phyloP scores from a whole-genome alignment of 2,329 filamentous ascomycete species.

The Cytospora piceae region DNA sequence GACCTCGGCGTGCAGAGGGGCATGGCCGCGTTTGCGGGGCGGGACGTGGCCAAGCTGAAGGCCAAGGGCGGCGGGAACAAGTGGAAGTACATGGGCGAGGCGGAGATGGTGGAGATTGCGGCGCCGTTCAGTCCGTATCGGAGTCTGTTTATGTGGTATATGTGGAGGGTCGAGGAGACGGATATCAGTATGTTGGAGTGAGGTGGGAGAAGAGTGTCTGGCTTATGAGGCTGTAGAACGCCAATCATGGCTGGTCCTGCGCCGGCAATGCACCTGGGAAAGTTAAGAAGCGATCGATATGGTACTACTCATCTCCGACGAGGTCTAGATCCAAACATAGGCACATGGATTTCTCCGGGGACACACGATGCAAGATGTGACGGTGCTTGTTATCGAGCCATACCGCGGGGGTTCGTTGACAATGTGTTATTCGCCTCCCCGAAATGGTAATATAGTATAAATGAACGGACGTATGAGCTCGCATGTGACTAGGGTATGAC shows the following conservation, averaged over 20 bases:
- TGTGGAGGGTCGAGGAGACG: slow-evolving; percentile 86
- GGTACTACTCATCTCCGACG: neutral
- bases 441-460: neutral
- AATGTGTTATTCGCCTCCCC: too few species aligned
- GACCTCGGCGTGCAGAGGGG: slow-evolving; percentile 94
- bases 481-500: neutral
- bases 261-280: neutral
- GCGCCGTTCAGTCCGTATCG: slow-evolving; percentile 85
- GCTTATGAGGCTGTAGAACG: neutral
- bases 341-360: too few species aligned
- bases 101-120: slow-evolving; percentile 85
- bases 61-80: slow-evolving; percentile 71
- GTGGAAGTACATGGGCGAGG: slow-evolving; percentile 97
- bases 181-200: slow-evolving; percentile 67
- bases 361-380: neutral
- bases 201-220: neutral
- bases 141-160: slow-evolving; percentile 97
- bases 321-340: neutral
- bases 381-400: neutral
- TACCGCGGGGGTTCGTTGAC: neutral
- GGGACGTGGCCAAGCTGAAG: slow-evolving; percentile 84
- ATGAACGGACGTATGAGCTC: neutral
- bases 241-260: neutral
- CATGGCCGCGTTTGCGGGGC: slow-evolving; percentile 85
- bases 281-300: neutral